Evolutionary conservation across 495 filamentous ascomycete genomes (phyloP), one percentile per base, ranked within the genome.

Genomic region (Rhizodiscina lignyota): DNA sequence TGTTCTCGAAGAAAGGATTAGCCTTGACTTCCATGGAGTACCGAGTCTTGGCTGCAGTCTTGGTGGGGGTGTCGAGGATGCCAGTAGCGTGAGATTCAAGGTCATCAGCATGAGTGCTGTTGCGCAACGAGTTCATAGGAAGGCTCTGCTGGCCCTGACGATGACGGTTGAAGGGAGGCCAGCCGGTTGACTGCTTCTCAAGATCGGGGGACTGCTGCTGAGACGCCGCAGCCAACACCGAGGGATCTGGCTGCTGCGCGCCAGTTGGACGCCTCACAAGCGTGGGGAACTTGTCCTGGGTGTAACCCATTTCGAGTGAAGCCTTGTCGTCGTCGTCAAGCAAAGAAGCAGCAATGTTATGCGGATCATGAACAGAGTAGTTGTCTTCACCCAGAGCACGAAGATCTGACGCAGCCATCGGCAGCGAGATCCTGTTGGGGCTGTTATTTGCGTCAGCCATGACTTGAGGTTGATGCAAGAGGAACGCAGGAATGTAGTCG

Each of bases 371-470:
- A 21, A 60, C 33, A 27, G 58, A 52, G 18, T 66, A 64, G 19
- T 75, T 66, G 19, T 85, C 80, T 43, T 94, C 84, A 50, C 77
- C 78, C n/a, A n/a, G n/a, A n/a, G n/a, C n/a, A n/a, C n/a, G n/a
- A n/a, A n/a, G n/a, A n/a, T n/a, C n/a, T n/a, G n/a, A n/a, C n/a
- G n/a, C n/a, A n/a, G n/a, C n/a, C n/a, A n/a, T n/a, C n/a, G n/a
- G n/a, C n/a, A n/a, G n/a, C n/a, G n/a, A n/a, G n/a, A n/a, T n/a
- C n/a, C n/a, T n/a, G n/a, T n/a, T n/a, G n/a, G n/a, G n/a, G n/a
- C n/a, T n/a, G n/a, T n/a, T n/a, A n/a, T n/a, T n/a, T n/a, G n/a
- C n/a, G n/a, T n/a, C n/a, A n/a, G n/a, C n/a, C n/a, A n/a, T n/a
- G n/a, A n/a, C n/a, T n/a, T n/a, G n/a, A n/a, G n/a, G n/a, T n/a